These are phyloP conservation scores for Termitomyces sp. DNA, from an alignment of 1,284 basidiomycete genomes.

Conservation along the genomic window DNA sequence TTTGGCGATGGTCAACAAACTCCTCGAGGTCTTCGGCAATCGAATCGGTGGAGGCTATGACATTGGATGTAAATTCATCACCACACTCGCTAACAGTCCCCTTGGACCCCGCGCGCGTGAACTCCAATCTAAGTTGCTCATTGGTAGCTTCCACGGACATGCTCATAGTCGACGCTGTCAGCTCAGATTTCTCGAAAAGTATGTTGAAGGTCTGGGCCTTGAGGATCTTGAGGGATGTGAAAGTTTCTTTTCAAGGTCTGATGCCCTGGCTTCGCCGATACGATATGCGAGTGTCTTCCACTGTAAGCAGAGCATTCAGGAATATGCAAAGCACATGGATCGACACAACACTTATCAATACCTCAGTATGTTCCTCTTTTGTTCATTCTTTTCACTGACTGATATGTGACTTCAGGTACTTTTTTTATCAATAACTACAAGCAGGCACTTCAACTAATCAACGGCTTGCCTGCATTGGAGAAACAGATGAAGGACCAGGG, in stretches of 20 bases:
- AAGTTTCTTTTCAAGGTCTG: slow-evolving; percentile 26
- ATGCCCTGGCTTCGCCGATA: slow-evolving; percentile 20
- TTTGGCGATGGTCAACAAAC: slow-evolving; percentile 22
- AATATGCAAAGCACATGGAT: slow-evolving; percentile 18
- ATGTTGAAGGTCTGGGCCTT: slow-evolving; percentile 24
- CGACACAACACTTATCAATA: slow-evolving; percentile 18
- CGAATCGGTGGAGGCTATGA: slow-evolving; percentile 17
- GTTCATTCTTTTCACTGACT: neutral
- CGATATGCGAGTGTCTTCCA: slow-evolving; percentile 24
- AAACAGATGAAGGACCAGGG: no score
- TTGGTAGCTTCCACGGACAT: slow-evolving; percentile 29
- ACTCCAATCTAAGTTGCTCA: slow-evolving; percentile 14
- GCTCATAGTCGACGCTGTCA: slow-evolving; percentile 29
- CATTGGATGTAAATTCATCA: slow-evolving; percentile 20
- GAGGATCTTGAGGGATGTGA: slow-evolving; percentile 30
- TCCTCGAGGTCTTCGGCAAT: slow-evolving; percentile 23
- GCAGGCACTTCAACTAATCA: slow-evolving; percentile 23
- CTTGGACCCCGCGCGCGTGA: slow-evolving; percentile 15
- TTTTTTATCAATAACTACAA: slow-evolving; percentile 25
- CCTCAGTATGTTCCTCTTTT: slow-evolving; percentile 14
- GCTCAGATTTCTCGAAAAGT: slow-evolving; percentile 20
- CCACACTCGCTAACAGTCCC: slow-evolving; percentile 15
- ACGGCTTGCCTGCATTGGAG: slow-evolving; percentile 1
- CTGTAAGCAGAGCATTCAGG: slow-evolving; percentile 20
- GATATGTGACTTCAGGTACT: slow-evolving; percentile 10